Evolutionary conservation across 2,329 filamentous ascomycete species (phyloP).

Genomic region (Ophiosphaerella korrae): DNA sequence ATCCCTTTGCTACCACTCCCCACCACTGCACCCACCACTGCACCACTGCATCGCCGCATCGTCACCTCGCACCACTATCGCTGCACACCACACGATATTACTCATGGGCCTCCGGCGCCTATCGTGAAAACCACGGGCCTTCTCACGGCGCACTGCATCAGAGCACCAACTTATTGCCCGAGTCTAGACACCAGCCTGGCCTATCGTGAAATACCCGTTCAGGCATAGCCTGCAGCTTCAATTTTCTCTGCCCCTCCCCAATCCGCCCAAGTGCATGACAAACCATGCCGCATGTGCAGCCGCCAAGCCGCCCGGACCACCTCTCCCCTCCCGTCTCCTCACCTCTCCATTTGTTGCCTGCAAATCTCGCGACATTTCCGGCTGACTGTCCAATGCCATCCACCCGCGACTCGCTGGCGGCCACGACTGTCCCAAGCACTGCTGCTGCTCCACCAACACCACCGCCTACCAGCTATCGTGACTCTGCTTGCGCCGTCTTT

Average conservation of each 20-base stretch:
- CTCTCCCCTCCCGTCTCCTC: conserved; percentile 9
- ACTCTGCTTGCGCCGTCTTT: conserved; percentile 34
- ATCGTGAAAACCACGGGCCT: conserved; percentile 20
- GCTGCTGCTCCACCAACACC: conserved; percentile 25
- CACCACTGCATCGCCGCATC: background rate
- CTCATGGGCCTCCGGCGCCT: conserved; percentile 12
- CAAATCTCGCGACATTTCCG: background rate
- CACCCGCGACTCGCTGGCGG: conserved; percentile 33
- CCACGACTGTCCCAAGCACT: too few relatives aligned
- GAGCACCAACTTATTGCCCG: conserved; percentile 18
- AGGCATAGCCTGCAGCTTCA: conserved; percentile 33
- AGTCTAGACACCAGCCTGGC: conserved; percentile 31
- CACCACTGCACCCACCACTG: too few relatives aligned
- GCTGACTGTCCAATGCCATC: conserved; percentile 28
- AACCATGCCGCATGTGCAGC: conserved; percentile 23
- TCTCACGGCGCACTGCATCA: conserved; percentile 9
- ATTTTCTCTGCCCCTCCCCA: conserved; percentile 28
- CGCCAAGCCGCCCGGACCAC: conserved; percentile 21
- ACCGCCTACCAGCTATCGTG: conserved; percentile 37
- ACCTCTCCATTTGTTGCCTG: conserved; percentile 24
- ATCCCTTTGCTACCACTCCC: background rate
- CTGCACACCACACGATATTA: conserved; percentile 1
- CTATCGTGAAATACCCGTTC: conserved; percentile 44
- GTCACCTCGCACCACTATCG: conserved; percentile 1
- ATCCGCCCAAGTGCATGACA: conserved; percentile 29